Base-by-base conservation (phyloP, 306 rosid genomes). In the Fragaria nilgerrensis region DNA sequence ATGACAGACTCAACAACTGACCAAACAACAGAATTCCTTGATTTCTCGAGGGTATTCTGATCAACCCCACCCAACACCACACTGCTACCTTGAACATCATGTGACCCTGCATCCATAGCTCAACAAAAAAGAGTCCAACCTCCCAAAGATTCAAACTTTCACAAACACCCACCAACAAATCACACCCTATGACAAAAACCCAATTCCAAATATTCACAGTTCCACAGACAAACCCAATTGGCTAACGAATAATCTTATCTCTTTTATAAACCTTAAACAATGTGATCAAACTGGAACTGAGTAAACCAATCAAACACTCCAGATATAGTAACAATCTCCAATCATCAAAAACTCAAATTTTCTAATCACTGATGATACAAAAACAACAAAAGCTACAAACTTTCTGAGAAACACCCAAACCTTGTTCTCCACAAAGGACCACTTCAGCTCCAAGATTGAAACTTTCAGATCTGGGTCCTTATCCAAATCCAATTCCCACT, bases 51-150 rank as follows among this genome's bases (percentile, higher is more conserved):
- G 63, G 34, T 25, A 78, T 67, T 84, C 23, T 79, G 88, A 82
- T 75, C 81, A 78, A 76, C 85, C n/a, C 41, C 80, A 85, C 87
- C 81, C 80, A 79, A 61, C 8, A 68, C 82, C 84, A 75, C 84
- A 55, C 72, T 81, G 6, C 62, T 77, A 12, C 64, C 78, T 48
- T 63, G 53, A 39, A 59, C 23, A 55, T 80, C 75, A 11, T 49
- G 68, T 77, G 63, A 78, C 64, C 80, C 85, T 74, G 50, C 85
- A 84, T 84, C 93, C 97, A 92, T 92, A 7, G 48, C 72, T 39
- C 36, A 43, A 61, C 64, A 52, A 79, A 73, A 75, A 34, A 64
- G 14, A 34, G 61, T 9, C 76, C 70, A 74, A 82, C 84, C 70
- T 77, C 71, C 58, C 29, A 53, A 71, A 75, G 73, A n/a, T 41